Evolutionary conservation across 805 yeast genomes (phyloP).

Genomic region (Candida ficus): DNA sequence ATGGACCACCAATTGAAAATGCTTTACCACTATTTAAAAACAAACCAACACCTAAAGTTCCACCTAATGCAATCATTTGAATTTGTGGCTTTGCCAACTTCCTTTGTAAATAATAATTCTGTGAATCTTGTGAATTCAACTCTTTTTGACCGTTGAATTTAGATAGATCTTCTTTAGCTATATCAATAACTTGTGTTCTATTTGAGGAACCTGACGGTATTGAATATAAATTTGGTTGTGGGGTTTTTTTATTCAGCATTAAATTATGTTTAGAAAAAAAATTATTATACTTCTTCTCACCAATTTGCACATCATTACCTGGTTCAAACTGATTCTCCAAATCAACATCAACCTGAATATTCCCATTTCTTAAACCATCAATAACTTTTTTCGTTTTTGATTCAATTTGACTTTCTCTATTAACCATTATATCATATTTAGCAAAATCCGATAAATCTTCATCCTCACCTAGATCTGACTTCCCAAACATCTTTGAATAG

Average conservation of each 20-base stretch:
- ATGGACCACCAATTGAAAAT: slow-evolving; percentile 67
- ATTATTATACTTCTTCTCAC: background rate
- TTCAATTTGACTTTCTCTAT: slow-evolving; percentile 28
- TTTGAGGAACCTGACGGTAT: slow-evolving; percentile 10
- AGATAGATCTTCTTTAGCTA: slow-evolving; percentile 12
- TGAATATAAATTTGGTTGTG: background rate
- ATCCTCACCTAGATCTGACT: slow-evolving; percentile 4
- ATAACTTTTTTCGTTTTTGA: slow-evolving; percentile 20
- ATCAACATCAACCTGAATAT: slow-evolving; percentile 19
- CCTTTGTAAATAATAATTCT: slow-evolving; percentile 39
- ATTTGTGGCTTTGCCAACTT: slow-evolving; percentile 60
- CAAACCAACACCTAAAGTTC: slow-evolving; percentile 74
- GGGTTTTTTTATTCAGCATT: background rate
- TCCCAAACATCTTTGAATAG: slow-evolving; percentile 20
- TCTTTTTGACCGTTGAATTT: slow-evolving; percentile 5
- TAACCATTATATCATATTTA: slow-evolving; percentile 29
- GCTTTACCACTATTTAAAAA: slow-evolving; percentile 69
- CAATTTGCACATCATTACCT: slow-evolving; percentile 14
- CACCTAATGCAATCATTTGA: slow-evolving; percentile 76
- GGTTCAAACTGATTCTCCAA: slow-evolving; percentile 23
- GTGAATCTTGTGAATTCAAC: slow-evolving; percentile 2
- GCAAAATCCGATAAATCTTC: slow-evolving; percentile 27
- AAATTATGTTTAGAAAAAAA: background rate
- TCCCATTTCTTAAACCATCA: slow-evolving; percentile 12
- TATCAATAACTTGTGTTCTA: slow-evolving; percentile 23